Evolutionary conservation across 306 rosid genomes (phyloP).

Genomic region (Sesbania bispinosa): DNA sequence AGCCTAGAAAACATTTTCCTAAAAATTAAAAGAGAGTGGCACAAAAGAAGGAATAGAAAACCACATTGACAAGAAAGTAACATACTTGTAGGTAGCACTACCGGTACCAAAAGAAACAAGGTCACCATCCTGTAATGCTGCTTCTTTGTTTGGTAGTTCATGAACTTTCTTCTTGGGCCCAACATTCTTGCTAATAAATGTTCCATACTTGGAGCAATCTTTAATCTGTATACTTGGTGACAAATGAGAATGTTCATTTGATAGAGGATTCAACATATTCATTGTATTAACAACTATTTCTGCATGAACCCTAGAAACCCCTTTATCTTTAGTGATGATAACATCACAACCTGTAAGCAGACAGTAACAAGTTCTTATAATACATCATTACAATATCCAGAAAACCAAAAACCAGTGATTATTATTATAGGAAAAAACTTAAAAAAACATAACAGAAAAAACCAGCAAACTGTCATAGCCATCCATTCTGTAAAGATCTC

Average conservation of each 20-base stretch:
- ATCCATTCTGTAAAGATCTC: not conserved
- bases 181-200: slow-evolving; percentile 53
- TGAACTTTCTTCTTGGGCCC: slow-evolving; percentile 62
- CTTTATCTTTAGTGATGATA: slow-evolving; percentile 74
- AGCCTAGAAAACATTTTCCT: slow-evolving; percentile 8
- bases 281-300: slow-evolving; percentile 70
- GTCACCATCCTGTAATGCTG: slow-evolving; percentile 61
- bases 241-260: slow-evolving; percentile 25
- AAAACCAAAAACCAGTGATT: not conserved
- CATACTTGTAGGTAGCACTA: slow-evolving; percentile 76
- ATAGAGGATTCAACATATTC: slow-evolving; percentile 37
- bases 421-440: not conserved
- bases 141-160: slow-evolving; percentile 74
- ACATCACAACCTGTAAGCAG: slow-evolving; percentile 75
- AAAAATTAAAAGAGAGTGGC: not conserved
- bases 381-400: slow-evolving; percentile 10
- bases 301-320: slow-evolving; percentile 92
- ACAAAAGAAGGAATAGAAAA: slow-evolving; percentile 17
- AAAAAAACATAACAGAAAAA: not conserved
- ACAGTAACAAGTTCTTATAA: not conserved
- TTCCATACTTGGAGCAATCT: slow-evolving; percentile 95
- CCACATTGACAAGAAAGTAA: not conserved
- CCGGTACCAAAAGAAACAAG: slow-evolving; percentile 91
- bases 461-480: not conserved
- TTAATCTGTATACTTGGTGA: slow-evolving; percentile 40